Evolutionary conservation across 2,329 filamentous ascomycete species (phyloP), one percentile per base, ranked within the genome.

Genomic region (Clonostachys solani): DNA sequence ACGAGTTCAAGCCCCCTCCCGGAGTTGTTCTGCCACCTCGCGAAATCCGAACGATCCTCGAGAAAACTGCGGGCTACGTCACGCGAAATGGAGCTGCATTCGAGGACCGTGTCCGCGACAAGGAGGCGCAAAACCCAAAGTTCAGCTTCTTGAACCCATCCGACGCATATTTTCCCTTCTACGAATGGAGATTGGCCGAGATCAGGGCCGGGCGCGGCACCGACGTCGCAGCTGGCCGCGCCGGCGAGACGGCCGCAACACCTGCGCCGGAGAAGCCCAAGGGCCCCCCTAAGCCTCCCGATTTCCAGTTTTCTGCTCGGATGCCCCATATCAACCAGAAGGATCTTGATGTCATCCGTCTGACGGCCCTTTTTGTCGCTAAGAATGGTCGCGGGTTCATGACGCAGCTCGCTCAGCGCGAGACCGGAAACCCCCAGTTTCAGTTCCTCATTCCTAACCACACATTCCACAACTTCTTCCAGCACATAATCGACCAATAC

Each of bases 251-350:
- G 13, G 42, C 45, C 6, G 33, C 47, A 13, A 73, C 73, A 40
- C 70, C 65, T 15, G 71, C 73, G 44, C 72, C 71, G 37, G 73
- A 73, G 47, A 90, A 87, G 62, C 85, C 89, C 40, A 81, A 87
- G 65, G 92, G 92, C 18, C 92, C 92, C 8, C 84, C 86, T 40
- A 84, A 92, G 60, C 94, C 94, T 15, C 81, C 87, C 48, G 87
- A 92, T 58, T 97, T 95, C 61, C 82, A 88, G 56, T 99, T 96
- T 72, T 96, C 90, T 47, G 92, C 94, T 56, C 87, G 92, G 63
- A 96, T 97, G 89, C 94, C 94, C 49, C 92, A 92, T 56, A 96
- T 99, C 71, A 96, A 87, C 68, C 90, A 95, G 54, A 89, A 95
- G 67, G 94, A 99, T 75, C 72, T 97, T 52, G 82, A 86, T 56